Percentiles rank a stretch among this genome's conserved stretches.
phyloP scores from a whole-genome alignment of 2,329 filamentous ascomycete genomes.

The Blastomyces parvus region DNA sequence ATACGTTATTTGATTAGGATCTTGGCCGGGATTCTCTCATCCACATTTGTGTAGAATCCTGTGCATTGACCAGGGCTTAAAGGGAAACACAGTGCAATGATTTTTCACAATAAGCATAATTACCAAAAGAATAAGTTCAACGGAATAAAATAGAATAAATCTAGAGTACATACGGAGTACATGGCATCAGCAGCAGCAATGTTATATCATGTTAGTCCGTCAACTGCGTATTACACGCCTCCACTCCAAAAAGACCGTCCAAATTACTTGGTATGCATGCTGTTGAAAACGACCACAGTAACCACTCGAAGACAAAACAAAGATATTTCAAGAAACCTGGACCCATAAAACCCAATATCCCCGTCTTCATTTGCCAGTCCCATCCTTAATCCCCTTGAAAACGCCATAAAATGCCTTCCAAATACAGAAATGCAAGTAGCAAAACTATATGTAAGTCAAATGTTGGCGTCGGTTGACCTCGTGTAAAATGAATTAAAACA shows the following conservation, averaged over 20 bases:
- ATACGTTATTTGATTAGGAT: neutral
- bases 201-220: neutral
- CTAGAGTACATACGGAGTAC: neutral
- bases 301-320: neutral
- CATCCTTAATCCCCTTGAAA: neutral
- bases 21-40: neutral
- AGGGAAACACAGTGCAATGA: neutral
- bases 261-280: neutral
- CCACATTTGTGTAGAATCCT: neutral
- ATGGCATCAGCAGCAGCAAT: neutral
- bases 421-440: neutral
- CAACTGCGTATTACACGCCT: neutral
- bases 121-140: neutral
- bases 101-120: neutral
- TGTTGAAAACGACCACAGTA: neutral
- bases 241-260: neutral
- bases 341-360: neutral
- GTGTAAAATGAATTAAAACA: neutral
- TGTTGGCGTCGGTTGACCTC: neutral
- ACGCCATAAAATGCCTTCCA: neutral
- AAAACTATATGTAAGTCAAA: neutral
- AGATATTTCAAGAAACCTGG: neutral
- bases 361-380: neutral
- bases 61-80: accelerated
- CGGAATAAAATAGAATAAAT: neutral